These are phyloP conservation scores for Tricholoma sp. DNA, from an alignment of 768 basidiomycete genomes.

Conservation along the genomic window DNA sequence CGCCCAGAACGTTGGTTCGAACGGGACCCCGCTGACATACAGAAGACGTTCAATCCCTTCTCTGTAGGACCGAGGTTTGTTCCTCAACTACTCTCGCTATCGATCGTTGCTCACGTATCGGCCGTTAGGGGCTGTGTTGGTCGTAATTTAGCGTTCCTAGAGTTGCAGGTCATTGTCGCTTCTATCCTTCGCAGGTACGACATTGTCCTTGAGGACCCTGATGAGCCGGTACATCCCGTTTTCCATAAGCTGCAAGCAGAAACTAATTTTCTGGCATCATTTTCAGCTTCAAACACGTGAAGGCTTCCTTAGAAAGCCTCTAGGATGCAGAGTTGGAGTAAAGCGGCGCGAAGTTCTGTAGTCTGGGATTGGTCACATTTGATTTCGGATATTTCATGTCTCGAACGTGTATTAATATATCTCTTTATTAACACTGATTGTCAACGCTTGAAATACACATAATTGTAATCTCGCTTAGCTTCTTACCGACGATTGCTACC, in stretches of 20 bases:
- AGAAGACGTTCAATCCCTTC: constrained; percentile 81
- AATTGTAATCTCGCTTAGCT: too few relatives aligned
- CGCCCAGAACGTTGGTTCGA: constrained; percentile 88
- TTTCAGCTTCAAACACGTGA: constrained; percentile 67
- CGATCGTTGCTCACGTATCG: constrained; percentile 1
- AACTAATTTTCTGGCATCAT: not conserved
- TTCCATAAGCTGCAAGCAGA: not conserved
- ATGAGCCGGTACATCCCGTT: constrained; percentile 42
- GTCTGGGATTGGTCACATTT: not conserved
- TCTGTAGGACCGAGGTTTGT: constrained; percentile 73
- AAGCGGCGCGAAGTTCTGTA: constrained; percentile 44
- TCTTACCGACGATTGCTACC: too few relatives aligned
- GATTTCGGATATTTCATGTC: too few relatives aligned
- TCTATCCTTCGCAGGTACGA: constrained; percentile 74
- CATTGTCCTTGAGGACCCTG: constrained; percentile 59
- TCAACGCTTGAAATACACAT: too few relatives aligned
- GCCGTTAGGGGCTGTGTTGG: constrained; percentile 72
- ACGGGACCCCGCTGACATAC: constrained; percentile 50
- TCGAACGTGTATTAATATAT: too few relatives aligned
- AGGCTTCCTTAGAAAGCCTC: constrained; percentile 85
- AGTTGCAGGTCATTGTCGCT: constrained; percentile 76
- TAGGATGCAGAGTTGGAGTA: constrained; percentile 68
- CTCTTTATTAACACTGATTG: too few relatives aligned
- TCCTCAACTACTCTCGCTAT: not conserved
- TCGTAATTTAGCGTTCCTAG: constrained; percentile 74